Base-by-base conservation (phyloP, 106 monocot genomes). In the Apostasia shenzhenica region DNA sequence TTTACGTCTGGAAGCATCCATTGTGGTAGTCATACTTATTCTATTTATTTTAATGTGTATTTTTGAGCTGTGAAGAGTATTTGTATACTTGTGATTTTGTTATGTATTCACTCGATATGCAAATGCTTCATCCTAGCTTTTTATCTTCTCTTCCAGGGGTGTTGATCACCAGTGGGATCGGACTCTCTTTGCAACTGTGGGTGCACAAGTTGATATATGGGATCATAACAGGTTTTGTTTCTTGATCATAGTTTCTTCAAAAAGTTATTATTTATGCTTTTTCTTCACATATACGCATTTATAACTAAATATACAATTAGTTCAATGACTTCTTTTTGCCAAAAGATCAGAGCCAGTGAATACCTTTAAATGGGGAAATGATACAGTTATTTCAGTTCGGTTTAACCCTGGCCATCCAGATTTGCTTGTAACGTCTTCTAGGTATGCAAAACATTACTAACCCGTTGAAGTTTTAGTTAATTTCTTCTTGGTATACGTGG, bases 181-280 rank as follows among this genome's bases (percentile, higher is more conserved):
- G 45, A 83, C 74, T 83, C 76, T 90, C 50, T 99, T 93, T 88
- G 99, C 93, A 50, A 99, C 99, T 45, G 92, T 76, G 70, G 92
- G 93, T 81, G 87, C 87, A 57, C 99, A 99, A 67, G 90, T 99
- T 78, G 99, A 93, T 72, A 85, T 99, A 78, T 99, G 99, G 99
- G 92, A 99, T 90, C 90, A 80, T 68, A 83, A 90, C 76, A 92
- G 92, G 99, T 99, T 26, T 79, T 72, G 55, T 8, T 40, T 69
- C 38, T 47, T 45, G 6, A 41, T 74, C 26, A 1, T 9, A 41
- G 11, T 41, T 44, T 14, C 56, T 45, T 56, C 41, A 54, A 8
- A 14, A 2, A 57, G 0, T 43, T 45, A 40, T 60, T 13, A 60
- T 6, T 3, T 60, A 26, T 26, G 26, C 26, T 37, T 60, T 63